Percentiles rank a stretch among this genome's conserved stretches.
phyloP scores from a whole-genome alignment of 2,329 filamentous ascomycete genomes.

The Hymenoscyphus albidus region DNA sequence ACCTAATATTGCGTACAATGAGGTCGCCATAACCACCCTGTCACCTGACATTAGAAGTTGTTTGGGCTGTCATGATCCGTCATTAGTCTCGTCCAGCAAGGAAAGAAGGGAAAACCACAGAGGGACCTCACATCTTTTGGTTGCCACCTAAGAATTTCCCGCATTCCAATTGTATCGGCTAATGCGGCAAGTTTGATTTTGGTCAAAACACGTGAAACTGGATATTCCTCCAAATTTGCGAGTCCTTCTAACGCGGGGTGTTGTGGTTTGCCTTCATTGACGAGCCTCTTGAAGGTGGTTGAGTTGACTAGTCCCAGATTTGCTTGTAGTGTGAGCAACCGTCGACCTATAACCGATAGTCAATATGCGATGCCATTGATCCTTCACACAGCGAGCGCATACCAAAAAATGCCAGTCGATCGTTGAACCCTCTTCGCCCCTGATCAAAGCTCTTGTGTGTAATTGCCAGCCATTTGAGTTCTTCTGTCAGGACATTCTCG shows the following conservation, averaged over 20 bases:
- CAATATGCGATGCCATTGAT: constrained; percentile 15
- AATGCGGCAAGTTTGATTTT: constrained; percentile 64
- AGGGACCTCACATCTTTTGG: constrained; percentile 67
- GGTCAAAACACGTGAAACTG: constrained; percentile 58
- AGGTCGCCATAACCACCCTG: constrained; percentile 69
- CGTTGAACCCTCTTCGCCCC: constrained; percentile 89
- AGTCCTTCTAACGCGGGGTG: constrained; percentile 70
- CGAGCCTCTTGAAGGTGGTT: constrained; percentile 34
- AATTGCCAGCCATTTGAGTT: constrained; percentile 93
- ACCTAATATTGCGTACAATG: constrained; percentile 81
- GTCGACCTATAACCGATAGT: constrained; percentile 47
- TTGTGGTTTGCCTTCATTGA: constrained; percentile 52
- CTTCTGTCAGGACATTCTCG: constrained; percentile 73
- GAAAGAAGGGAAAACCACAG: not conserved
- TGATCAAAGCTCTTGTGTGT: constrained; percentile 99
- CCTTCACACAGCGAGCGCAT: constrained; percentile 31
- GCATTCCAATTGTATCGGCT: constrained; percentile 66
- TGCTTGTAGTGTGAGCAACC: constrained; percentile 56
- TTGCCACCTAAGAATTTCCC: constrained; percentile 80
- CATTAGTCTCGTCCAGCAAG: constrained; percentile 22
- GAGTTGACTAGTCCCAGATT: constrained; percentile 57
- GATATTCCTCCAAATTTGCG: constrained; percentile 61
- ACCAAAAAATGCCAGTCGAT: constrained; percentile 87
- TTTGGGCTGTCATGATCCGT: constrained; percentile 46
- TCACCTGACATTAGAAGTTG: constrained; percentile 71